Base-by-base conservation (phyloP, 352 stramenopile species). In the Globisporangium emineosum region DNA sequence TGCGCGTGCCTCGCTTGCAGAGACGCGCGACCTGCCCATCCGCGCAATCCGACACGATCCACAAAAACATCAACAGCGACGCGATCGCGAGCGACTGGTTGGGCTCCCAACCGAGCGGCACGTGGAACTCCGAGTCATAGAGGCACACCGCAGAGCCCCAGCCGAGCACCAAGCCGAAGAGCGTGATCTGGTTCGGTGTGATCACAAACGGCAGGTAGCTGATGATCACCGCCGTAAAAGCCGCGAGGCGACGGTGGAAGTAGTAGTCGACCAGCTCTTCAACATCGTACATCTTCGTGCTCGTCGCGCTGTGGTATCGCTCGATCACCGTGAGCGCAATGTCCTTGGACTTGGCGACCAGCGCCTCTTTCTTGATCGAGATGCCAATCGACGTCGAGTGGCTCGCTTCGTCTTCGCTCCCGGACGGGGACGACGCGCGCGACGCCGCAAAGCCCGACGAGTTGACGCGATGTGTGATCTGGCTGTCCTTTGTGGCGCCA, bases 251-350 rank as follows among this genome's bases (percentile, higher is more conserved):
- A 27, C 85, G 81, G 63, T 94, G 85, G 71, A 90, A 91, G 54
- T 92, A 94, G 62, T 86, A 94, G 65, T 94, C 85, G 25, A 94
- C 73, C 21, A 94, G 71, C 77, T 94, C 85, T 64, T 94, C 85
- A 51, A 94, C 85, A 62, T 94, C 85, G 72, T 92, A 94, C 85
- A 94, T 92, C 69, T 94, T 94, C 54, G 83, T 92, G 45, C 70
- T 81, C 50, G 78, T 88, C 32, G 85, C 85, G 49, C 76, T 81
- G 51, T 86, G 64, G 68, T 94, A 94, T 27, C 85, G 81, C 57
- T 93, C 72, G 35, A 88, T 40, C 27, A 92, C 55, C 9, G 68
- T 71, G 68, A 86, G 67, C 50, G 75, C 67, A 3, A 65, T 21
- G 33, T 79, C 61, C 40, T 65, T 71, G 7, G 66, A 69, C 62